Base-by-base conservation (phyloP, 2,329 filamentous ascomycete genomes). In the Aspergillus unguis region DNA sequence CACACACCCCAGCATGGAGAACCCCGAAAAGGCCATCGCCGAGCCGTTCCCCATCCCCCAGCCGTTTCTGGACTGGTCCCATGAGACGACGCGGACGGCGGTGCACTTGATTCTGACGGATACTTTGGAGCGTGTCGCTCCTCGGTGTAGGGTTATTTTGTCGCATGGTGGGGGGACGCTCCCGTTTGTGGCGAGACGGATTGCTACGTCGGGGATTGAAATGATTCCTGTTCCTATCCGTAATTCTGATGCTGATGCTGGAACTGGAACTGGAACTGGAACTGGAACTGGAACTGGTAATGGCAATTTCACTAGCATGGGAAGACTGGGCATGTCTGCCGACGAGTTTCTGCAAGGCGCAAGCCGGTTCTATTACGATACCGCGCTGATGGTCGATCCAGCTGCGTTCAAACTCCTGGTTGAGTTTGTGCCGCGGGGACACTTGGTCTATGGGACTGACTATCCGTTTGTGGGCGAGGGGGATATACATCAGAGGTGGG, bases 111-210 rank as follows among this genome's bases (percentile, higher is more conserved):
- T 79, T 49, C 46, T 62, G 6, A 65, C 56, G 11, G 62, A 64
- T 6, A 70, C 62, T 0, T 17, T 17, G 17, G 41, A 71, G 4
- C 59, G 61, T 3, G 57, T 66, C 5, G 60, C 65, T 49, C 67
- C 68, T 3, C 57, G 71, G 48, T 70, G 67, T 60, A 77, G 75
- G 23, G 40, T 80, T 52, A 79, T 80, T 49, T 65, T 80, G 3
- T 73, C 73, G 0, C 76, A 80, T 56, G 77, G 72, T 0, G 49
- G 49, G 6, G 49, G 49, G 7, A 26, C 43, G 1, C 42, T 52
- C 2, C 49, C 49, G 28, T 76, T 65, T 45, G 57, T 79, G 0
- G 60, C 71, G 8, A 46, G 58, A 2, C 69, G 76, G 0, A 52
- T 63, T 0, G 65, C 70, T 7, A 51, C 42, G 9, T 48, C 35